Conservation (phyloP, 345 rosid genomes). For the Clarkia xantiana region DNA sequence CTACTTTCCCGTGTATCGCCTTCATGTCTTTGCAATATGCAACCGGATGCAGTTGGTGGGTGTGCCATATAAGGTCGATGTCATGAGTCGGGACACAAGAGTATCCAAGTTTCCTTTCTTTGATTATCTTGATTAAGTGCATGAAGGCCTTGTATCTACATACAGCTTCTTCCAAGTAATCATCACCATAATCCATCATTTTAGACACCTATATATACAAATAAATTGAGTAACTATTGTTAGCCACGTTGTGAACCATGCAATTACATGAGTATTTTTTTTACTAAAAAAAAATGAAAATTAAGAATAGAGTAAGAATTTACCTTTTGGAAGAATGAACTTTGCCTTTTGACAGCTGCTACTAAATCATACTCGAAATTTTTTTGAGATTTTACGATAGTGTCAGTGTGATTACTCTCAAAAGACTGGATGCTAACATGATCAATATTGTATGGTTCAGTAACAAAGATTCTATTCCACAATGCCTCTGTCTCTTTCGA, state of each 20-base stretch:
- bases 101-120: conserved; percentile 36
- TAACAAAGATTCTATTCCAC: no score
- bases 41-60: conserved; percentile 76
- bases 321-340: conserved; percentile 80
- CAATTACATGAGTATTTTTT: no score
- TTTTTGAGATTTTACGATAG: conserved; percentile 25
- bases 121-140: conserved; percentile 55
- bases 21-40: conserved; percentile 55
- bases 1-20: conserved; percentile 43
- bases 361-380: conserved; percentile 59
- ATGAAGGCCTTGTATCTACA: conserved; percentile 83
- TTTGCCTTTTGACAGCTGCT: conserved; percentile 76
- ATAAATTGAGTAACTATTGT: no score
- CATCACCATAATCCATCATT: conserved; percentile 32
- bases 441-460: conserved; percentile 31
- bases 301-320: no score
- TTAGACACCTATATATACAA: conserved; percentile 48
- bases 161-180: conserved; percentile 67
- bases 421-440: conserved; percentile 13
- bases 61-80: conserved; percentile 91
- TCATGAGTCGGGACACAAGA: conserved; percentile 92
- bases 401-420: conserved; percentile 19
- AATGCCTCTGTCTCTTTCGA: conserved; percentile 30
- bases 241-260: no score
- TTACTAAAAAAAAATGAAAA: neutral